Conservation (phyloP, 169 alveolate species). For the Plasmodium adleri region DNA sequence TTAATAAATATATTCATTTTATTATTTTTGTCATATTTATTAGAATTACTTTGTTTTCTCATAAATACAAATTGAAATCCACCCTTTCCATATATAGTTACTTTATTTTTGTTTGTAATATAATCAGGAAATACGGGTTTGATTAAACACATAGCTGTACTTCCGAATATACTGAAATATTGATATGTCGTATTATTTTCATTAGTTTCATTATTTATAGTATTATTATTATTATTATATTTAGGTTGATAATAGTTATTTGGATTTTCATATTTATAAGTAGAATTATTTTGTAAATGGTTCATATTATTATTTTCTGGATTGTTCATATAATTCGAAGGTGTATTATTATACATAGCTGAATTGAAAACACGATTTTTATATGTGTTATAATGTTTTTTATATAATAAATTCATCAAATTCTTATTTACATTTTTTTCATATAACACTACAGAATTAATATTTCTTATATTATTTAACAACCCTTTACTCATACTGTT, state of each 20-base stretch:
- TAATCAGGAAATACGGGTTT: conserved; percentile 69
- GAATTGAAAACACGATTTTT: conserved; percentile 35
- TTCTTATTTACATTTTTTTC: conserved; percentile 6
- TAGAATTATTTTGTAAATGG: conserved; percentile 1
- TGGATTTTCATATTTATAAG: conserved; percentile 21
- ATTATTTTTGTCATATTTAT: conserved; percentile 66
- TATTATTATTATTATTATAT: conserved; percentile 27
- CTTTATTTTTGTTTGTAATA: conserved; percentile 63
- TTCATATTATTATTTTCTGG: conserved; percentile 25
- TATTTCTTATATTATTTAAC: background rate
- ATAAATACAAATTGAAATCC: conserved; percentile 75
- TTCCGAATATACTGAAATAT: conserved; percentile 72
- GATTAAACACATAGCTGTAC: conserved; percentile 73
- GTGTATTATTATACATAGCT: conserved; percentile 20
- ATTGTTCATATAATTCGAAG: conserved; percentile 29
- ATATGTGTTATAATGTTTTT: conserved; percentile 52
- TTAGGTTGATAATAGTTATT: conserved; percentile 38
- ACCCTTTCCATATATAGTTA: conserved; percentile 69
- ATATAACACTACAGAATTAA: too few species aligned
- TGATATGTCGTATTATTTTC: conserved; percentile 60
- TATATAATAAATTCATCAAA: conserved; percentile 10
- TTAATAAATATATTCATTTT: conserved; percentile 63
- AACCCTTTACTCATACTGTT: conserved; percentile 10
- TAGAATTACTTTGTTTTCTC: conserved; percentile 71
- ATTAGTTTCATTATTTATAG: conserved; percentile 3